These are phyloP conservation scores for Pythium myriotylum DNA, from an alignment of 352 stramenopile species.

Conservation along the genomic window DNA sequence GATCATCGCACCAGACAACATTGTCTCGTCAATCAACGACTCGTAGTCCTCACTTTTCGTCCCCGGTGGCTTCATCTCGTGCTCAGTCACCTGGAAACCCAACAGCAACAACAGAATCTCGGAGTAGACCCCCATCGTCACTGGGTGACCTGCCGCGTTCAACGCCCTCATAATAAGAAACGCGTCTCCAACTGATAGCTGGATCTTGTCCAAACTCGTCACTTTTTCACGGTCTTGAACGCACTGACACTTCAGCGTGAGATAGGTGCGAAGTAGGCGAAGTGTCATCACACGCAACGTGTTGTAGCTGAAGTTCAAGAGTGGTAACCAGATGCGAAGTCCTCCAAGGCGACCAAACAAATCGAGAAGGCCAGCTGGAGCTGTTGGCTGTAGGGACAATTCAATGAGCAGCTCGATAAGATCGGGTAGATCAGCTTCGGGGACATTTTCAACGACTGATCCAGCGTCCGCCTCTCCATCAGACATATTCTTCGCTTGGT, in stretches of 20 bases:
- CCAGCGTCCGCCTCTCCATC: slow-evolving; percentile 71
- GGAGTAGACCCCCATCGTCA: slow-evolving; percentile 82
- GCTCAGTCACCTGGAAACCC: slow-evolving; percentile 61
- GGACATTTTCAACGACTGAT: slow-evolving; percentile 74
- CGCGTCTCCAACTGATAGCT: slow-evolving; percentile 74
- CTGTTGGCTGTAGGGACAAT: slow-evolving; percentile 69
- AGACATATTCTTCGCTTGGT: slow-evolving; percentile 50
- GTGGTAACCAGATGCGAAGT: slow-evolving; percentile 79
- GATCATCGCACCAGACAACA: slow-evolving; percentile 32
- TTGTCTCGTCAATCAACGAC: slow-evolving; percentile 30
- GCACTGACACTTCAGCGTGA: slow-evolving; percentile 79
- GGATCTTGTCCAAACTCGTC: slow-evolving; percentile 69
- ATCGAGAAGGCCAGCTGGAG: slow-evolving; percentile 68
- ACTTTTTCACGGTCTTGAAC: slow-evolving; percentile 62
- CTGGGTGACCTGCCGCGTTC: slow-evolving; percentile 61
- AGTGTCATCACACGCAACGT: slow-evolving; percentile 82
- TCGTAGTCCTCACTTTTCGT: slow-evolving; percentile 30
- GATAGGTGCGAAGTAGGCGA: slow-evolving; percentile 74
- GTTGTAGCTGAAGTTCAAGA: slow-evolving; percentile 76
- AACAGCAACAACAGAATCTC: slow-evolving; percentile 78
- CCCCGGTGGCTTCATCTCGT: slow-evolving; percentile 27
- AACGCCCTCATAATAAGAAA: slow-evolving; percentile 84
- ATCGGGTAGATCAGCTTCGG: slow-evolving; percentile 71
- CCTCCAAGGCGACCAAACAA: slow-evolving; percentile 76
- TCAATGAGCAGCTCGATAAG: slow-evolving; percentile 80